These are phyloP conservation scores for Phytophthora fragariaefolia DNA, from an alignment of 352 stramenopile genomes.

Conservation along the genomic window DNA sequence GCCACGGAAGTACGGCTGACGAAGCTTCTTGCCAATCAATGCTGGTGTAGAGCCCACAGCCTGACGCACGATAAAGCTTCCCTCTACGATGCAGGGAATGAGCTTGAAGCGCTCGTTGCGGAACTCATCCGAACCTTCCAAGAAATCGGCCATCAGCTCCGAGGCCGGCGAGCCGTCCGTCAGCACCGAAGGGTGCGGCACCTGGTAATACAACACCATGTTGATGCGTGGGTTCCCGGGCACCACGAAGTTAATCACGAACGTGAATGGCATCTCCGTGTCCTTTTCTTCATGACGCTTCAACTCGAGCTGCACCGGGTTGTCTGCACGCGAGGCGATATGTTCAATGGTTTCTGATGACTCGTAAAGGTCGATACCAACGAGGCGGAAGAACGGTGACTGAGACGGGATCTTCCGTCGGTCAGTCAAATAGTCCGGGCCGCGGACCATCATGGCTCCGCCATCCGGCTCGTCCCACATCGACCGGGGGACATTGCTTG, in stretches of 20 bases:
- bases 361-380: constrained; percentile 72
- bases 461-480: constrained; percentile 79
- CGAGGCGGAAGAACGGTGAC: constrained; percentile 67
- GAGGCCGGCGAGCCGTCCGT: constrained; percentile 65
- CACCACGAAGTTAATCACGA: constrained; percentile 83
- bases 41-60: constrained; percentile 75
- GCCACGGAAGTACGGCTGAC: constrained; percentile 63
- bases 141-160: constrained; percentile 77
- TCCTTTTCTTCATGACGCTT: constrained; percentile 60
- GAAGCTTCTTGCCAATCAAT: constrained; percentile 81
- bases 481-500: constrained; percentile 60
- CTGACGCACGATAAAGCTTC: constrained; percentile 82
- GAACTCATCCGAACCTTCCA: constrained; percentile 79
- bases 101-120: constrained; percentile 85
- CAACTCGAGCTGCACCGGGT: constrained; percentile 68
- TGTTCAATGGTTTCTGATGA: constrained; percentile 62
- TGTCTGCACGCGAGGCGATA: constrained; percentile 65
- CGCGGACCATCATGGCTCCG: constrained; percentile 72
- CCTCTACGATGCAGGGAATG: constrained; percentile 83
- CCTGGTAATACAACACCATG: constrained; percentile 78
- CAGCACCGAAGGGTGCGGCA: constrained; percentile 54
- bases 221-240: constrained; percentile 67
- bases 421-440: constrained; percentile 72
- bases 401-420: constrained; percentile 77
- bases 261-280: constrained; percentile 79